Base-by-base conservation (phyloP, 2,329 filamentous ascomycete species). In the Trichoderma sp. region DNA sequence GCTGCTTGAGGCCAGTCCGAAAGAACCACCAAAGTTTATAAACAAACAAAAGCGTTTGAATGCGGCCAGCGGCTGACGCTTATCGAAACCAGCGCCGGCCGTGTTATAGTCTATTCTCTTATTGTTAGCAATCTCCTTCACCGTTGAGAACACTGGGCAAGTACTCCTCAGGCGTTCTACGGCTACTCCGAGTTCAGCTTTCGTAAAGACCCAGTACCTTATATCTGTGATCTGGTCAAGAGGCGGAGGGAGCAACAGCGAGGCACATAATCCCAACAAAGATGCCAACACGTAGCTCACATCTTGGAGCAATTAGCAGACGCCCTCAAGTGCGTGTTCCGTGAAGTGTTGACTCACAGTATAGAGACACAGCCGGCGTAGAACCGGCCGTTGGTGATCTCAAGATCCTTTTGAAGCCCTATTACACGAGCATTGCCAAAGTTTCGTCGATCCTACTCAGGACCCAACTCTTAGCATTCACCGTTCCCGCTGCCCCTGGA, bases 271-370 rank as follows among this genome's bases (percentile, higher is more conserved):
- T 26, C 17, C 57, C 57, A 2, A 60, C 57, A 43, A 60, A 60
- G 45, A 60, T 60, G 17, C 57, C 57, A 15, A 21, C 57, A 60
- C 57, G 41, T 63, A 63, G 19, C 60, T 51, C 14, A 56, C 51
- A 15, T 63, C 60, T 56, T 4, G 17, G 4, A 43, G 30, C 3
- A 10, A 19, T 12, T 5, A 51, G 12, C 17, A 15, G 7, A 51
- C 3, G 5, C 2, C 7, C n/a, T 14, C 3, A 34, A 34, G 7
- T 15, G 10, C 3, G 17, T 15, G 7, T 15, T 14, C 6, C 28
- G 4, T 30, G 10, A n/a, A 15, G 10, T 17, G 3, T 19, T 1
- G 10, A 7, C 60, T 41, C 39, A 56, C 60, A 63, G n/a, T 56
- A 63, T 47, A 63, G 17, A 19, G 50, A 55, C 1, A 55, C n/a